These are phyloP conservation scores for Leccinum imitatum DNA, from an alignment of 768 basidiomycete genomes.

Conservation along the genomic window DNA sequence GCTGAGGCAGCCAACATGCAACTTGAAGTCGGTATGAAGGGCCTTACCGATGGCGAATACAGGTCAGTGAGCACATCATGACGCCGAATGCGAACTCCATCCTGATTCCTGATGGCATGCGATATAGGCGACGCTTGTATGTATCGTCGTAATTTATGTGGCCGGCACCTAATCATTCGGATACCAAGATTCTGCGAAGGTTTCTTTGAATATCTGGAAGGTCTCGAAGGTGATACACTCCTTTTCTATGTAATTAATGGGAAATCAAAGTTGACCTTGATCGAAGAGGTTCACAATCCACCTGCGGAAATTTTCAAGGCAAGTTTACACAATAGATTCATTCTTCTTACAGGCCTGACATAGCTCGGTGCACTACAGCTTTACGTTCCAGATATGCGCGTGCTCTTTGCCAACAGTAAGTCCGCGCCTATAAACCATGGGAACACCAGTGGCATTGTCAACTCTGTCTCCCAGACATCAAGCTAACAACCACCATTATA, in stretches of 20 bases:
- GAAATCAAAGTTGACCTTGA: constrained; percentile 1
- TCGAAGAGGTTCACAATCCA: not conserved
- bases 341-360: not conserved
- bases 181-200: constrained; percentile 21
- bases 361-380: constrained; percentile 13
- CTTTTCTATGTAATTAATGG: not conserved
- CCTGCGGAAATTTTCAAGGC: not conserved
- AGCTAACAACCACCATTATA: constrained; percentile 20
- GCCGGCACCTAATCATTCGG: not conserved
- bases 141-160: not conserved
- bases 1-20: too few relatives aligned
- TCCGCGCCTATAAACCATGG: not conserved
- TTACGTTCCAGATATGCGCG: constrained; percentile 27
- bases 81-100: too few relatives aligned
- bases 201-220: not conserved
- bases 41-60: too few relatives aligned
- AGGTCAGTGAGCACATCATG: too few relatives aligned
- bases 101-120: not conserved
- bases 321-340: not conserved
- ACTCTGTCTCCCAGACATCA: constrained; percentile 14
- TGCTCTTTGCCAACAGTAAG: constrained; percentile 22
- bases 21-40: too few relatives aligned
- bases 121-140: not conserved
- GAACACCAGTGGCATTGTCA: not conserved
- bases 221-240: not conserved